phyloP scores from a whole-genome alignment of 164 flowering plant species.

The Aristolochia contorta region DNA sequence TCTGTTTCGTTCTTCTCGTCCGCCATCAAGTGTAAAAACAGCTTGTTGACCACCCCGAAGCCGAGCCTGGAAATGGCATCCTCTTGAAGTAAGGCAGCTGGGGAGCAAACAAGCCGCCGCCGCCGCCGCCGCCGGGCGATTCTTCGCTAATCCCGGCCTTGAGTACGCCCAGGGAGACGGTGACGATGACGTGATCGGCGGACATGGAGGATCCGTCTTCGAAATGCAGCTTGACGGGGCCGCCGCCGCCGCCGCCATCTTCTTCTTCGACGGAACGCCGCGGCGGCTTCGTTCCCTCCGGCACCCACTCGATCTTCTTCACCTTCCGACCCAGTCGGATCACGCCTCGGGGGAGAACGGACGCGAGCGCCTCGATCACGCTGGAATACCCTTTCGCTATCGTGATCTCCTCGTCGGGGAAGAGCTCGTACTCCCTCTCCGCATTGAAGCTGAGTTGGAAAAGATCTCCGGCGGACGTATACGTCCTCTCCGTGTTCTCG shows the following conservation, averaged over 20 bases:
- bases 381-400: conserved; percentile 80
- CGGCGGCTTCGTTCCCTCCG: conserved; percentile 16
- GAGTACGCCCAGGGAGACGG: conserved; percentile 86
- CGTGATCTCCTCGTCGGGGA: conserved; percentile 87
- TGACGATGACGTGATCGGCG: conserved; percentile 88
- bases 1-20: conserved; percentile 4
- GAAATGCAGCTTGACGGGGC: conserved; percentile 73
- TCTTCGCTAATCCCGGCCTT: conserved; percentile 41
- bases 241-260: conserved; percentile 7
- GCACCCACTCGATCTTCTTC: conserved; percentile 56
- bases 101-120: conserved; percentile 55
- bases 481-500: conserved; percentile 78
- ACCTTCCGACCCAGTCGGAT: conserved; percentile 61
- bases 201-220: conserved; percentile 47
- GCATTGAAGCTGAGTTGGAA: conserved; percentile 53
- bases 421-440: conserved; percentile 75
- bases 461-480: conserved; percentile 80
- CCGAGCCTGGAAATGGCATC: conserved; percentile 77
- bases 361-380: conserved; percentile 53
- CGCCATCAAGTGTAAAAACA: conserved; percentile 45
- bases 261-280: conserved; percentile 13
- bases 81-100: conserved; percentile 59
- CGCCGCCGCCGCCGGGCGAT: conserved; percentile 18
- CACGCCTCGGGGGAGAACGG: conserved; percentile 55
- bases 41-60: conserved; percentile 85